Evolutionary conservation across 208 protist genomes (phyloP).

Genomic region (Acanthamoeba royreba): DNA sequence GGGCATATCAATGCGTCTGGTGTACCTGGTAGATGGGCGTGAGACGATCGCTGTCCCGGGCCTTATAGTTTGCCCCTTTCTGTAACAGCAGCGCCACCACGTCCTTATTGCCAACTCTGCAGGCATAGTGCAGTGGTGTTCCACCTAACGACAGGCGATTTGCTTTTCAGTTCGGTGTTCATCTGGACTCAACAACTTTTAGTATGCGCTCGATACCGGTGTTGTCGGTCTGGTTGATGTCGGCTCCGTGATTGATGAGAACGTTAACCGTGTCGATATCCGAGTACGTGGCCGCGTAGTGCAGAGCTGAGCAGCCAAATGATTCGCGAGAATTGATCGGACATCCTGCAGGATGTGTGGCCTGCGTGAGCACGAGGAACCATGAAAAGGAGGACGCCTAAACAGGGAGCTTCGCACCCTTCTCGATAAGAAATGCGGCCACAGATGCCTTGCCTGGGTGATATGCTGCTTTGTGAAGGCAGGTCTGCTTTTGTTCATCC

Average conservation of each 20-base stretch:
- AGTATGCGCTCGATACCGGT: too few species aligned
- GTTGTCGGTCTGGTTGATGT: background rate
- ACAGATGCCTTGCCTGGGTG: background rate
- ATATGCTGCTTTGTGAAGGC: slow-evolving; percentile 16
- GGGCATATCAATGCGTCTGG: background rate
- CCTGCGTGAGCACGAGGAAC: background rate
- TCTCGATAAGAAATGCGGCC: background rate
- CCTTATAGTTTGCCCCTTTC: background rate
- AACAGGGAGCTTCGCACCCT: background rate
- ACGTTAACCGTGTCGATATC: background rate
- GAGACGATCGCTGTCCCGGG: background rate
- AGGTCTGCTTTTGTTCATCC: slow-evolving; percentile 29
- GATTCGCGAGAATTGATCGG: background rate
- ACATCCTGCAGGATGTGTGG: background rate
- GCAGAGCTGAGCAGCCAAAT: background rate
- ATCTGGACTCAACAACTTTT: too few species aligned
- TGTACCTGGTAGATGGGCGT: slow-evolving; percentile 1
- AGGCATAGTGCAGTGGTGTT: background rate
- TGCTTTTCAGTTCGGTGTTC: too few species aligned
- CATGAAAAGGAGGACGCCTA: background rate
- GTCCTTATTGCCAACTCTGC: background rate
- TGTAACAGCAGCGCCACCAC: background rate
- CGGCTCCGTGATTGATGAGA: background rate
- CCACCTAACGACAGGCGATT: background rate
- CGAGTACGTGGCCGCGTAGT: background rate